phyloP scores from a whole-genome alignment of 305 asterid species.

The Solanum aculeatissimum region DNA sequence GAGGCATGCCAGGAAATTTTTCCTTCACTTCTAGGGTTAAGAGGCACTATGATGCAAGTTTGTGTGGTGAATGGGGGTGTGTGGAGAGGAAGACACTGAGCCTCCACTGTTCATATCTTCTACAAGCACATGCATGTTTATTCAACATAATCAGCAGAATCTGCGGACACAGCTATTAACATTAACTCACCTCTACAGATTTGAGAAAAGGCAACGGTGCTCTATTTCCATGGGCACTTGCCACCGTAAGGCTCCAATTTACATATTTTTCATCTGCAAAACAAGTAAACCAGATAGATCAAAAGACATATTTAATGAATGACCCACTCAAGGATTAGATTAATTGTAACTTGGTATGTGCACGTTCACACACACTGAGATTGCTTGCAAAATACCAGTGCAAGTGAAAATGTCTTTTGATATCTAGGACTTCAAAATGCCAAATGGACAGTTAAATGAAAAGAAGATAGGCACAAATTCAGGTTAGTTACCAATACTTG shows the following conservation, averaged over 20 bases:
- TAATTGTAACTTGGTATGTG: background rate
- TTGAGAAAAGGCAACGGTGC: slow-evolving; percentile 78
- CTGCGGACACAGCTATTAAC: background rate
- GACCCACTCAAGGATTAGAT: background rate
- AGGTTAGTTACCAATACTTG: slow-evolving; percentile 53
- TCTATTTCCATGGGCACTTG: slow-evolving; percentile 81
- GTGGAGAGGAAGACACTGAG: background rate
- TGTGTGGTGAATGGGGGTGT: background rate
- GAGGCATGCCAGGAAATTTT: background rate
- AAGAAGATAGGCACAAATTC: background rate
- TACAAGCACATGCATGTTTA: background rate
- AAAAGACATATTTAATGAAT: background rate
- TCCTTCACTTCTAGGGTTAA: background rate
- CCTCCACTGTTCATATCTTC: background rate
- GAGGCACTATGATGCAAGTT: background rate
- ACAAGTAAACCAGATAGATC: background rate
- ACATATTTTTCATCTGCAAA: slow-evolving; percentile 66
- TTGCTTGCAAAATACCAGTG: background rate
- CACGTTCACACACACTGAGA: background rate
- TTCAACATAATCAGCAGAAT: background rate
- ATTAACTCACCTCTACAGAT: slow-evolving; percentile 57
- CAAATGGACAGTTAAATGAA: background rate
- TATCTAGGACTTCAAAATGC: background rate
- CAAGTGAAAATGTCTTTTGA: background rate
- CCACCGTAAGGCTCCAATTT: slow-evolving; percentile 79